phyloP scores from a whole-genome alignment of 2,329 filamentous ascomycete genomes.

The Beauveria sp. region DNA sequence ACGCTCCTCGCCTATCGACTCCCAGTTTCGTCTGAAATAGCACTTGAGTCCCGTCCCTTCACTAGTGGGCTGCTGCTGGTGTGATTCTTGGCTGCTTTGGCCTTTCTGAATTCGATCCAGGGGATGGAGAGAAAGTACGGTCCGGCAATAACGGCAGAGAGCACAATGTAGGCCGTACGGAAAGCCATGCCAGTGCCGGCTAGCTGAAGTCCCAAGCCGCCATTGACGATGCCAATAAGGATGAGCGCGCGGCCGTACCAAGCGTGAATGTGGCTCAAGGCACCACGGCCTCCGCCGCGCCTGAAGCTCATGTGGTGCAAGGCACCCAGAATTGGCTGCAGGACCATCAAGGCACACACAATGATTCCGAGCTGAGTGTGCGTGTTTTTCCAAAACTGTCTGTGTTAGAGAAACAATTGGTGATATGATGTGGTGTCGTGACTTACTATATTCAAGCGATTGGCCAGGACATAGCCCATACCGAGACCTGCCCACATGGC shows the following conservation, averaged over 20 bases:
- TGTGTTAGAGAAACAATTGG: constrained; percentile 7
- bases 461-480: constrained; percentile 43
- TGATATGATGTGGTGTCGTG: neutral
- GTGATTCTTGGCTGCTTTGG: neutral
- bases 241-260: constrained; percentile 56
- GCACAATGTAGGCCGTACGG: constrained; percentile 47
- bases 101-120: neutral
- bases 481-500: constrained; percentile 54
- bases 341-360: constrained; percentile 42
- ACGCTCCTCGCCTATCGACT: neutral
- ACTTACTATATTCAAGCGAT: constrained; percentile 35
- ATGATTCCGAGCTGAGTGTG: constrained; percentile 52
- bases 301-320: constrained; percentile 49
- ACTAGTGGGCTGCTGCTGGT: neutral
- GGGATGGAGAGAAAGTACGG: constrained; percentile 32
- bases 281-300: constrained; percentile 37
- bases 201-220: constrained; percentile 51
- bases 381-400: constrained; percentile 41
- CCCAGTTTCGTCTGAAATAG: neutral
- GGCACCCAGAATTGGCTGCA: constrained; percentile 52
- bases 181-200: constrained; percentile 31
- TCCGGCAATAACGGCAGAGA: constrained; percentile 41
- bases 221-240: constrained; percentile 53
- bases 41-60: neutral
- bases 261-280: constrained; percentile 49